Base-by-base conservation (phyloP, 768 basidiomycete genomes). In the Hemileccinum rubropunctum region DNA sequence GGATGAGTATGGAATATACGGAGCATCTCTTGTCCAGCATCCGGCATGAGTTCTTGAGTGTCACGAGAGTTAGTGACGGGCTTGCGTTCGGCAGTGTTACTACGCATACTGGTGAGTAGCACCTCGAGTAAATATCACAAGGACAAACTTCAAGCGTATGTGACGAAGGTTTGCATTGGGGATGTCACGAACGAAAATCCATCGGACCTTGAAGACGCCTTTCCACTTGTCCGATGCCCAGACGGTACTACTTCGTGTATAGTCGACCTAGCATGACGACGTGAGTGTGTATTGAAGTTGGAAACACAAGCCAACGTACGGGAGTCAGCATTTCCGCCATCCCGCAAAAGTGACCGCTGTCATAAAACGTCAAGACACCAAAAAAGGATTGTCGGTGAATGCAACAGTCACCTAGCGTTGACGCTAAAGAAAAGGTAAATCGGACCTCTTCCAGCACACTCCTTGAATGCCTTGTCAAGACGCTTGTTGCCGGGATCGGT, bases 191-290 rank as follows among this genome's bases (percentile, higher is more conserved):
- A 99, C 94, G 65, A 93, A 98, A 55, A 98, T 85, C 97, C 97
- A 98, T 49, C 87, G 81, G 21, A 99, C 92, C 72, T 95, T 95
- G 77, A 99, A 97, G 45, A 98, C 92, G 20, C 97, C 97, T 70
- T 99, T 98, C 97, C 97, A 99, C 67, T 99, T 99, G 71, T 98
- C 95, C 30, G 95, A 95, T 1, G 95, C 95, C 97, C 97, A 99
- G 17, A 99, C 97, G 1, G 88, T 98, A 54, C 91, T 94, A 65
- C 91, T 93, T 51, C 88, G 81, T 6, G 89, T 88, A 67, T 98
- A 95, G 66, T 98, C 95, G 33, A 98, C 89, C 79, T 86, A 50
- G 35, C 14, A 45, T 37, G 48, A 30, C 28, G 39, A 33, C 8
- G 51, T 57, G 44, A 50, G 38, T 21, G 15, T 21, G 4, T 14